Conservation (phyloP, 2,329 filamentous ascomycete genomes). For the Penicillium sp. region DNA sequence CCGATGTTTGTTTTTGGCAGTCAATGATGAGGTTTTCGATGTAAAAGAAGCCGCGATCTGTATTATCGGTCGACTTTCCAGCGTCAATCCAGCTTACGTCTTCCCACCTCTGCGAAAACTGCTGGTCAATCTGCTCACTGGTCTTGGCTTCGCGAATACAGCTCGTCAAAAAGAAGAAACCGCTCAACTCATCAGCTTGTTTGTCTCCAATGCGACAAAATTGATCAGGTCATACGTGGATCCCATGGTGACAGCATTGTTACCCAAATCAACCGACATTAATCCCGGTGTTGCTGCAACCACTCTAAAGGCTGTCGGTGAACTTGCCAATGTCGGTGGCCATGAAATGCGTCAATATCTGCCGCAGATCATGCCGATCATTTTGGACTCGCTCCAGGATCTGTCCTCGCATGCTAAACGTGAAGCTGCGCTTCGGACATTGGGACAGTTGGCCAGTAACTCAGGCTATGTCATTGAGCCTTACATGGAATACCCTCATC, state of each 20-base stretch:
- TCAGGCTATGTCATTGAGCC: conserved; percentile 97
- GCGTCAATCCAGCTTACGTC: conserved; percentile 93
- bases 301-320: conserved; percentile 91
- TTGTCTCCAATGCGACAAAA: conserved; percentile 88
- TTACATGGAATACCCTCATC: conserved; percentile 89
- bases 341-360: conserved; percentile 93
- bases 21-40: conserved; percentile 91
- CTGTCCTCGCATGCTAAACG: conserved; percentile 86
- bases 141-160: conserved; percentile 93
- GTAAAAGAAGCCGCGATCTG: conserved; percentile 94
- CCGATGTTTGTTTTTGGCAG: conserved; percentile 86
- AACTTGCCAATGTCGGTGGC: conserved; percentile 89
- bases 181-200: conserved; percentile 83
- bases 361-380: conserved; percentile 87
- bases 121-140: conserved; percentile 91
- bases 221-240: conserved; percentile 96
- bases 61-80: conserved; percentile 89
- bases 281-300: conserved; percentile 89
- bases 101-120: conserved; percentile 94
- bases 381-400: conserved; percentile 90
- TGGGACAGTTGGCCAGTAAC: conserved; percentile 91
- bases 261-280: conserved; percentile 84
- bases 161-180: conserved; percentile 95
- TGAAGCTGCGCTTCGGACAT: conserved; percentile 83
- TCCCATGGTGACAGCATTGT: conserved; percentile 89